Evolutionary conservation across 179 eudicot species (phyloP).

Genomic region (Spergularia azorica): DNA sequence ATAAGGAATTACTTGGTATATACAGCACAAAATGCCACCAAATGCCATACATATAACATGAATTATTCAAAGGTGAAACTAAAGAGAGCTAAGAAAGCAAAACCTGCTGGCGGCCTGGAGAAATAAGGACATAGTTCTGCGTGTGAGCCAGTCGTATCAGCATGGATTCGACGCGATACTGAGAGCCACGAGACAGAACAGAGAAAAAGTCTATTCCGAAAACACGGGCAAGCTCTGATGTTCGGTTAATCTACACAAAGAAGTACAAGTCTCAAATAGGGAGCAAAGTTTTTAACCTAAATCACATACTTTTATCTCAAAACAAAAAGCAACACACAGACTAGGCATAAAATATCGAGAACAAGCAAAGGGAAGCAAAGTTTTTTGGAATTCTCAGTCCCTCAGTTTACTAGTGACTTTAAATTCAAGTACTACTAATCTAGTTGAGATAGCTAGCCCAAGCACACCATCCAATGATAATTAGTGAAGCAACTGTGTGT

Average conservation of each 20-base stretch:
- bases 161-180: slow-evolving; percentile 99
- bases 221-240: slow-evolving; percentile 97
- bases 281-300: neutral
- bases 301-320: neutral
- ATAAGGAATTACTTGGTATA: neutral
- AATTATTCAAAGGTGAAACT: slow-evolving; percentile 1
- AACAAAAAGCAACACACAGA: neutral
- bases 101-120: slow-evolving; percentile 88
- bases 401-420: neutral
- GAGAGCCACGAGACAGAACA: slow-evolving; percentile 97
- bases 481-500: neutral
- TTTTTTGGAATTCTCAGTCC: neutral
- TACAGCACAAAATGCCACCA: slow-evolving; percentile 3
- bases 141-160: slow-evolving; percentile 81
- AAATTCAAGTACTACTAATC: neutral
- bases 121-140: slow-evolving; percentile 90
- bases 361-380: neutral
- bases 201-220: slow-evolving; percentile 98
- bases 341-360: too few relatives aligned
- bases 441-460: neutral
- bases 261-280: slow-evolving; percentile 15
- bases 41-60: too few relatives aligned
- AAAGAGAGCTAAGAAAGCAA: neutral
- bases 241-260: slow-evolving; percentile 66
- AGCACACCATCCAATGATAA: neutral